phyloP scores from a whole-genome alignment of 768 basidiomycete species.

The Asterophora parasitica region DNA sequence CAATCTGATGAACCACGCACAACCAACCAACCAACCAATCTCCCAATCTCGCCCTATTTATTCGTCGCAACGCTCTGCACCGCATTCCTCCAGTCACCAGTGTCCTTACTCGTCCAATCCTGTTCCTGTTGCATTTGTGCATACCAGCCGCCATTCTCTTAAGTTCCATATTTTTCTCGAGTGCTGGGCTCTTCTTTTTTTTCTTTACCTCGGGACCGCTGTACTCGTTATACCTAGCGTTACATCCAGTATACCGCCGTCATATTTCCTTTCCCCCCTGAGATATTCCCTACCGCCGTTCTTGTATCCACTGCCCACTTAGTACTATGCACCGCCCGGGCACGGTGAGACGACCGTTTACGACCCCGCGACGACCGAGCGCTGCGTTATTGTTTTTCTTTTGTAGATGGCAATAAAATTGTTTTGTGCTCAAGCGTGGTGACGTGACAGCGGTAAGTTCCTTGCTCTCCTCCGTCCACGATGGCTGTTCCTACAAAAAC shows the following conservation, averaged over 20 bases:
- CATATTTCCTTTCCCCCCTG: not conserved
- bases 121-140: no score
- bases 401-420: not conserved
- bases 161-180: not conserved
- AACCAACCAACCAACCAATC: not conserved
- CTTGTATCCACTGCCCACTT: constrained; percentile 2
- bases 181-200: not conserved
- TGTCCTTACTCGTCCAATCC: no score
- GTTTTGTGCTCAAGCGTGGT: no score
- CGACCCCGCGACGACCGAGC: not conserved
- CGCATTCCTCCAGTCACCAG: no score
- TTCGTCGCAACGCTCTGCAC: constrained; percentile 2
- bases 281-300: constrained; percentile 1
- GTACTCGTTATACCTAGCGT: no score
- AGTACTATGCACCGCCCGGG: not conserved
- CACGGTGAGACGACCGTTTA: constrained; percentile 6
- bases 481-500: constrained; percentile 7
- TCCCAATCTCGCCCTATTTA: not conserved
- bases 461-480: not conserved
- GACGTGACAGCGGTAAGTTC: not conserved
- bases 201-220: no score
- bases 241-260: not conserved
- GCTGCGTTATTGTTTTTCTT: no score
- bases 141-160: not conserved
- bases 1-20: no score